A percentile compares a stretch with the other conserved stretches of the same genome.
Evolutionary conservation across 768 basidiomycete genomes (phyloP).

Genomic region (Kwoniella dejecticola): DNA sequence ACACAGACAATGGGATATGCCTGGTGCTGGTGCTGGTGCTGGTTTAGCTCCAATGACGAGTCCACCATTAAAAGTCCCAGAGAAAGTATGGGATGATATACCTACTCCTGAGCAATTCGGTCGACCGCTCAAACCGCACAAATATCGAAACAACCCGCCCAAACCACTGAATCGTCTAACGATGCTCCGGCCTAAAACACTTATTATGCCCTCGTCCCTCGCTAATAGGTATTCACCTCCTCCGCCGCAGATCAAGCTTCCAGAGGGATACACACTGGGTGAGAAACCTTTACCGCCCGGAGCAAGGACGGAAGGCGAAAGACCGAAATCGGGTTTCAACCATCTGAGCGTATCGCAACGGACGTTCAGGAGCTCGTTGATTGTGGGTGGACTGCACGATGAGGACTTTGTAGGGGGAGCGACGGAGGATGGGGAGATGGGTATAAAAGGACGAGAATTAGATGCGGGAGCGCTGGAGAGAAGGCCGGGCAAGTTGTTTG

Average conservation of each 20-base stretch:
- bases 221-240: constrained; percentile 59
- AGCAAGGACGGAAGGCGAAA: constrained; percentile 60
- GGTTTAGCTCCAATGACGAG: background rate
- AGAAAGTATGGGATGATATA: constrained; percentile 23
- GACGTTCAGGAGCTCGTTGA: constrained; percentile 78
- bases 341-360: constrained; percentile 70
- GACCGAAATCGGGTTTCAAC: constrained; percentile 27
- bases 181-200: constrained; percentile 82
- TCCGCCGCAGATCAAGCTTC: constrained; percentile 36
- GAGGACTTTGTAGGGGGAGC: constrained; percentile 70
- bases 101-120: constrained; percentile 43
- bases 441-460: constrained; percentile 47
- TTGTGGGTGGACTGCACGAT: constrained; percentile 69
- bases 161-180: constrained; percentile 56
- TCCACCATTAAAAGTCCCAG: background rate
- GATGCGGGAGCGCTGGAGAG: constrained; percentile 47
- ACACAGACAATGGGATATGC: too few species aligned
- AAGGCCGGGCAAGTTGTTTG: constrained; percentile 62
- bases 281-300: constrained; percentile 77
- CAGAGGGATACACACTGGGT: constrained; percentile 62
- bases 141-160: constrained; percentile 17
- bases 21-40: background rate
- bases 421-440: constrained; percentile 69
- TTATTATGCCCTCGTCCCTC: constrained; percentile 89
- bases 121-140: constrained; percentile 32